A percentile compares a stretch with the other conserved stretches of the same genome.
These are phyloP conservation scores for Eutrema salsugineum DNA, from an alignment of 441 rosid genomes.

Conservation along the genomic window DNA sequence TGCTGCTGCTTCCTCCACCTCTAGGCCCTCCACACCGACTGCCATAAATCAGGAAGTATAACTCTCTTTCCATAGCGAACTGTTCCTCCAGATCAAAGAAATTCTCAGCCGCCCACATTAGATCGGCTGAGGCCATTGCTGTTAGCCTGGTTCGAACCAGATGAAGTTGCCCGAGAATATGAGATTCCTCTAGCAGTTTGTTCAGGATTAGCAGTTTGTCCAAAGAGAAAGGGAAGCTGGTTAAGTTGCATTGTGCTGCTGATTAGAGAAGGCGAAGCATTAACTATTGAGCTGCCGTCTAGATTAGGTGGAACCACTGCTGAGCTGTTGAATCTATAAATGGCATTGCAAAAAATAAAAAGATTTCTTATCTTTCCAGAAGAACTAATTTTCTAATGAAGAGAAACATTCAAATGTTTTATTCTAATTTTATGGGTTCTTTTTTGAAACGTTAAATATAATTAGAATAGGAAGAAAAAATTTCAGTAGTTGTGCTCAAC, in stretches of 20 bases:
- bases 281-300: too few species aligned
- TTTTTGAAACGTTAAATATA: background rate
- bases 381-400: background rate
- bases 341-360: background rate
- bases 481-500: too few species aligned
- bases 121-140: too few species aligned
- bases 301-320: too few species aligned
- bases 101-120: background rate
- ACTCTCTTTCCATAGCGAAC: background rate
- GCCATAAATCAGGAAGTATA: background rate
- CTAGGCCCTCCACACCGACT: too few species aligned
- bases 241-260: background rate
- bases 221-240: background rate
- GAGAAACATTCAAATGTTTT: too few species aligned
- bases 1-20: background rate
- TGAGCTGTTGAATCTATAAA: background rate
- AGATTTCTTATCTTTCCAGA: too few species aligned
- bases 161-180: too few species aligned
- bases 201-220: background rate
- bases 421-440: background rate
- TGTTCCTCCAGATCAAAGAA: too few species aligned
- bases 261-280: background rate
- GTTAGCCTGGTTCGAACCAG: too few species aligned
- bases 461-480: background rate
- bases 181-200: too few species aligned